Evolutionary conservation across 306 rosid species (phyloP), one percentile per base, ranked within the genome.

Genomic region (Cucurbita ficifolia): DNA sequence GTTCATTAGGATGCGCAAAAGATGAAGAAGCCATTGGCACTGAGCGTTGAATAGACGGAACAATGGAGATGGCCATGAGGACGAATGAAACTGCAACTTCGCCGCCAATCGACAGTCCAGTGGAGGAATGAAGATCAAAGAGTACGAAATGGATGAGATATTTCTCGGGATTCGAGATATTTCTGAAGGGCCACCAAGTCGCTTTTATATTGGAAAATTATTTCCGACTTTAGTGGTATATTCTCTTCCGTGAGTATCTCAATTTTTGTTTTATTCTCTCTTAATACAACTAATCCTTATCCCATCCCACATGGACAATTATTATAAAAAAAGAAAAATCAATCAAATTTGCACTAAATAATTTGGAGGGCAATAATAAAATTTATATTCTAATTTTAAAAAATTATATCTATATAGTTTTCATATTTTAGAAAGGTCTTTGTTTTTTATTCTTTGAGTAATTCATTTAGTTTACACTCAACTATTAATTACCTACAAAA

Each of bases 1-100:
- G 79, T 67, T 79, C 56, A 56, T 74, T 75, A 16, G 70, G 75
- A 75, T 68, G 65, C 56, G 80, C 81, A 61, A 76, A 79, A 76
- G 72, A n/a, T 45, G 69, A 75, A 77, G 76, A 71, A 79, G 76
- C 63, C 54, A 76, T 78, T 72, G 87, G 80, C 29, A 68, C 56
- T 35, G 76, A 75, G 22, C 54, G 49, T 22, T 75, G 81, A 81
- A 78, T 56, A 76, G 53, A 11, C 54, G 87, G 35, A 50, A 56
- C 76, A 17, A 36, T 70, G 39, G 77, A 70, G 19, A 76, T 56
- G 40, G 85, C 77, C 92, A 86, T 87, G 11, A 18, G 81, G 40
- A 48, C 12, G 36, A 42, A 45, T 21, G 72, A 43, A 67, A 11
- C 54, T 19, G 54, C 38, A 11, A 22, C 6, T 43, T 67, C 17